These are phyloP conservation scores for Bullera alba DNA, from an alignment of 768 basidiomycete species.

Conservation along the genomic window DNA sequence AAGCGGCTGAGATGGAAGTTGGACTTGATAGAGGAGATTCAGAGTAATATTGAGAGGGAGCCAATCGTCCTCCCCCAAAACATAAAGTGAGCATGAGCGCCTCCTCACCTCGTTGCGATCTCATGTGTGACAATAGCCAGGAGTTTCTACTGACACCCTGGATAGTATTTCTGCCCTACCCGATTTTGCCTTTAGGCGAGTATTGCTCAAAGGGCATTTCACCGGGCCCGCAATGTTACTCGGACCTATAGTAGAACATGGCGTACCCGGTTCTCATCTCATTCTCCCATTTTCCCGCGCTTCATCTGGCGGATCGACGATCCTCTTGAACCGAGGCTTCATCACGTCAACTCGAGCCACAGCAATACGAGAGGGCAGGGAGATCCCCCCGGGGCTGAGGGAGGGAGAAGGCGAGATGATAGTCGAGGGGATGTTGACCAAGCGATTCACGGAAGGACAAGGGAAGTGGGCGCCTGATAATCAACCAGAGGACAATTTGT, in stretches of 20 bases:
- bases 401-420: constrained; percentile 55
- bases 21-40: constrained; percentile 82
- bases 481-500: constrained; percentile 65
- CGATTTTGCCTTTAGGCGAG: constrained; percentile 83
- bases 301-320: constrained; percentile 57
- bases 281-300: constrained; percentile 73
- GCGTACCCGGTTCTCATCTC: constrained; percentile 78
- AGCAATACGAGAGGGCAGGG: constrained; percentile 28
- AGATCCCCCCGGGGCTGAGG: constrained; percentile 15
- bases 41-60: constrained; percentile 73
- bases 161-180: constrained; percentile 65
- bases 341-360: constrained; percentile 51
- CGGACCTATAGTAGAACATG: constrained; percentile 79
- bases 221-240: constrained; percentile 72
- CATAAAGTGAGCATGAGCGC: constrained; percentile 66
- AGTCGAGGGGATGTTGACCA: constrained; percentile 79
- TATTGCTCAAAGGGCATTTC: constrained; percentile 69
- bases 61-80: constrained; percentile 71
- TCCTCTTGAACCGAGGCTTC: constrained; percentile 91
- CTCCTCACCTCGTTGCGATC: too few relatives aligned
- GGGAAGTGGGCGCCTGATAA: constrained; percentile 91
- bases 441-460: constrained; percentile 47
- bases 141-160: not conserved
- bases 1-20: constrained; percentile 92
- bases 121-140: too few relatives aligned